phyloP scores from a whole-genome alignment of 78 protist species.

The Cavenderia fasciculata region DNA sequence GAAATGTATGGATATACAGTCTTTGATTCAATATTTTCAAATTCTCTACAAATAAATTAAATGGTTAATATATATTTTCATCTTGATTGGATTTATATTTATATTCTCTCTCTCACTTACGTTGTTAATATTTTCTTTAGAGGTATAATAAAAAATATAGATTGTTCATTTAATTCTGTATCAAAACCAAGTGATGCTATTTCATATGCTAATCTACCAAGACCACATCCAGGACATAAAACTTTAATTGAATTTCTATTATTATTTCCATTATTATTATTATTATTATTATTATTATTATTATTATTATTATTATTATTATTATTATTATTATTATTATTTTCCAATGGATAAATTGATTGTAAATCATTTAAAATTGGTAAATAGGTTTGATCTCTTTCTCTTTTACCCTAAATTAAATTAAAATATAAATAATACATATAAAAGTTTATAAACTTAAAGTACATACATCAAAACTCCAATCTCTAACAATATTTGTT shows the following conservation, averaged over 20 bases:
- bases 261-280: not conserved
- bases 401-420: not conserved
- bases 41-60: not conserved
- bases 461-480: too few relatives aligned
- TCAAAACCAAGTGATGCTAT: constrained; percentile 1
- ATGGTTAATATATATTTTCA: not conserved
- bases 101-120: not conserved
- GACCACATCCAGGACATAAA: constrained; percentile 5
- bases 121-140: not conserved
- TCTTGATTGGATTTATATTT: not conserved
- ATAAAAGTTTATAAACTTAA: too few relatives aligned
- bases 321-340: not conserved
- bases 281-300: not conserved
- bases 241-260: not conserved
- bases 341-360: not conserved
- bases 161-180: constrained; percentile 8
- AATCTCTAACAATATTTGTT: too few relatives aligned
- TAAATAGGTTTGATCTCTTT: not conserved
- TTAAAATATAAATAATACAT: not conserved
- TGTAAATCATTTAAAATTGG: not conserved
- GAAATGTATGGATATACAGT: not conserved
- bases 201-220: constrained; percentile 46
- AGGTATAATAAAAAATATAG: constrained; percentile 15
- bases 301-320: not conserved
- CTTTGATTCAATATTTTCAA: not conserved